phyloP scores from a whole-genome alignment of 345 rosid species.

The Hibiscus mutabilis region DNA sequence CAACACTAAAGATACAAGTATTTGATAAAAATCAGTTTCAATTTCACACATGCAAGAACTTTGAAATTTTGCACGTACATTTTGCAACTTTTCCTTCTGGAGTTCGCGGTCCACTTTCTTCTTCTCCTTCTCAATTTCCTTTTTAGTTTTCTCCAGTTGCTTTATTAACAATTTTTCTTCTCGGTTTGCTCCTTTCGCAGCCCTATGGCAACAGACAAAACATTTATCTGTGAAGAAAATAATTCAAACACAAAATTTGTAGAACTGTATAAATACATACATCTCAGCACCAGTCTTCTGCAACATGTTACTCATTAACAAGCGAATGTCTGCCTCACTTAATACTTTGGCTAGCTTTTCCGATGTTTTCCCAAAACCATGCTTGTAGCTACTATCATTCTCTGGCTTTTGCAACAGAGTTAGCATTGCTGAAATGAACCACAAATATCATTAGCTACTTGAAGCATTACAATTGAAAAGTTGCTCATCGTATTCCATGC shows the following conservation, averaged over 20 bases:
- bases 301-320: conserved; percentile 39
- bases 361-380: conserved; percentile 37
- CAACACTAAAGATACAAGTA: background rate
- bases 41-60: background rate
- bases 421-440: conserved; percentile 52
- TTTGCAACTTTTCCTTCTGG: conserved; percentile 53
- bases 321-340: conserved; percentile 53
- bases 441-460: conserved; percentile 17
- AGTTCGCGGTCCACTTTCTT: conserved; percentile 61
- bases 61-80: conserved; percentile 28
- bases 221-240: background rate
- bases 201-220: conserved; percentile 29
- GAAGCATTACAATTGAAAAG: background rate
- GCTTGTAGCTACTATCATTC: conserved; percentile 22
- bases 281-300: conserved; percentile 46
- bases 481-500: background rate
- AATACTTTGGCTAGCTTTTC: conserved; percentile 58
- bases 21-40: background rate
- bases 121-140: conserved; percentile 70
- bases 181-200: conserved; percentile 47
- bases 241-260: background rate
- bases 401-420: conserved; percentile 39
- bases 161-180: conserved; percentile 56
- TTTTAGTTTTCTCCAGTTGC: conserved; percentile 63
- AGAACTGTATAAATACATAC: conserved; percentile 30